These are phyloP conservation scores for Amorphotheca resinae DNA, from an alignment of 495 filamentous ascomycete genomes.

Conservation along the genomic window DNA sequence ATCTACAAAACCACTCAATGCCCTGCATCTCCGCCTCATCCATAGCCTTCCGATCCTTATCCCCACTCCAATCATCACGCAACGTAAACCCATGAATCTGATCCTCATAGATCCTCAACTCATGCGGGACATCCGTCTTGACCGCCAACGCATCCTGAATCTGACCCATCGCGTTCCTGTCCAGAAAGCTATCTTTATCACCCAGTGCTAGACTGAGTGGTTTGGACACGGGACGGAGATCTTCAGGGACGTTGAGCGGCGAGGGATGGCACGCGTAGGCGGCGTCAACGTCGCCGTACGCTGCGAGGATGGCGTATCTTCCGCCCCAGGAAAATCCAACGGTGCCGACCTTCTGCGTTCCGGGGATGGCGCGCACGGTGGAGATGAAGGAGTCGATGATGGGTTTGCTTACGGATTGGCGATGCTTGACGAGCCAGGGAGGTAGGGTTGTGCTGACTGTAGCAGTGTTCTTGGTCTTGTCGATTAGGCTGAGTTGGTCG, in stretches of 20 bases:
- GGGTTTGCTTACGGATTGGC: slow-evolving; percentile 19
- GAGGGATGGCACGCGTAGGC: slow-evolving; percentile 26
- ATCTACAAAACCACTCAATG: no score
- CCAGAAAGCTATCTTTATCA: slow-evolving; percentile 23
- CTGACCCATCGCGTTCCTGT: slow-evolving; percentile 18
- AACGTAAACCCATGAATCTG: slow-evolving; percentile 34
- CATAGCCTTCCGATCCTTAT: slow-evolving; percentile 35
- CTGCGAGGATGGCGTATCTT: slow-evolving; percentile 24
- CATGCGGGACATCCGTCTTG: slow-evolving; percentile 24
- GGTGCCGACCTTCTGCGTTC: slow-evolving; percentile 28
- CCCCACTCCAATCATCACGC: slow-evolving; percentile 30
- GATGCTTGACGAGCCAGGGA: slow-evolving; percentile 28
- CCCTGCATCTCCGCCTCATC: slow-evolving; percentile 31
- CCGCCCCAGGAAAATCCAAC: slow-evolving; percentile 34
- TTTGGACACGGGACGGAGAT: slow-evolving; percentile 28
- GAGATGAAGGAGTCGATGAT: slow-evolving; percentile 17
- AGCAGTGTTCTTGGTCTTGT: slow-evolving; percentile 27
- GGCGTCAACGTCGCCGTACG: slow-evolving; percentile 21
- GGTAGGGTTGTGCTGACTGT: slow-evolving; percentile 22
- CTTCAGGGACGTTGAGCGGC: slow-evolving; percentile 26
- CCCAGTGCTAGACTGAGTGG: slow-evolving; percentile 25
- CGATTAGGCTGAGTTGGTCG: slow-evolving; percentile 13
- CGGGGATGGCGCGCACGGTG: slow-evolving; percentile 22
- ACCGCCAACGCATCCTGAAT: slow-evolving; percentile 24
- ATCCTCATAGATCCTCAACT: slow-evolving; percentile 31